These are phyloP conservation scores for Paramecium sexaurelia DNA, from an alignment of 73 alveolate species.

Conservation along the genomic window DNA sequence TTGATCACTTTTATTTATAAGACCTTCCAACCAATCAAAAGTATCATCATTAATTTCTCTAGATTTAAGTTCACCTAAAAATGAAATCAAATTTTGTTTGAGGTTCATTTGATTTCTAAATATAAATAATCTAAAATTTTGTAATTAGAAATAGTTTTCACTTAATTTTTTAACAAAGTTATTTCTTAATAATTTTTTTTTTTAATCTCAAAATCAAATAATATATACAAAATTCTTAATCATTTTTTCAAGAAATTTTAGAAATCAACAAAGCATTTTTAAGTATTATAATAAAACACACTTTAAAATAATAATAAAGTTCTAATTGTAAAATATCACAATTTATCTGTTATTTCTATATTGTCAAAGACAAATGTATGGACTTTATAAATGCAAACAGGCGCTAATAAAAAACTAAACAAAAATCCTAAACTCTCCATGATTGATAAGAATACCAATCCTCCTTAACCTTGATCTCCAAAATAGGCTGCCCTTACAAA, in stretches of 20 bases:
- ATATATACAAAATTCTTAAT: no score
- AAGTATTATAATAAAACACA: no score
- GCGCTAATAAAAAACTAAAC: background rate
- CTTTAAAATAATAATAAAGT: background rate
- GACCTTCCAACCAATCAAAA: no score
- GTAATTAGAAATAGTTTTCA: no score
- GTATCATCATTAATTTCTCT: background rate
- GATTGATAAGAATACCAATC: conserved; percentile 40
- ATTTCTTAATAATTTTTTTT: background rate
- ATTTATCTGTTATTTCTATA: background rate
- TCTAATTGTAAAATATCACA: background rate
- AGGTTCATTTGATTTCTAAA: background rate
- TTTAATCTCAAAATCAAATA: background rate
- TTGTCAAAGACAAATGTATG: conserved; percentile 21
- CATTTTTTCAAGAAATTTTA: no score
- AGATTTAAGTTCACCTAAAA: background rate
- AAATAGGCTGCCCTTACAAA: background rate
- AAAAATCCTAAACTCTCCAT: conserved; percentile 17
- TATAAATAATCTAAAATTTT: no score
- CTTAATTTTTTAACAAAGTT: background rate
- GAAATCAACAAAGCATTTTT: no score
- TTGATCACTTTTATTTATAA: background rate
- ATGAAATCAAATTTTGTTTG: no score
- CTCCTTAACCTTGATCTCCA: background rate
- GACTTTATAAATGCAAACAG: background rate